Evolutionary conservation across 169 alveolate genomes (phyloP).

Genomic region (Pseudocohnilembus persalinus): DNA sequence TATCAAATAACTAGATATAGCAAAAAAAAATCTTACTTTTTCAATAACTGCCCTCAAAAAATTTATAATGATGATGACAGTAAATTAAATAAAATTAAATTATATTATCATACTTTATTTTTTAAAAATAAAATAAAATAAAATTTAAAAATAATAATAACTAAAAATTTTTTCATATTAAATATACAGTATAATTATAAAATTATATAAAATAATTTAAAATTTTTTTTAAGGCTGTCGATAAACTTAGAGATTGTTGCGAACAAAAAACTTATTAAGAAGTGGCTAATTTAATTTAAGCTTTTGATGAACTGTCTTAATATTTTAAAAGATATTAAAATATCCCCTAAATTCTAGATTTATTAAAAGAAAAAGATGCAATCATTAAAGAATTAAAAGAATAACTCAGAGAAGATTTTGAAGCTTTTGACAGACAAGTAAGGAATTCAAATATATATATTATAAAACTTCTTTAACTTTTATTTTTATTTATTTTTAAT

Average conservation of each 20-base stretch:
- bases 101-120: background rate
- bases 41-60: constrained; percentile 72
- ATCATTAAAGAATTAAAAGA: constrained; percentile 58
- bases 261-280: constrained; percentile 54
- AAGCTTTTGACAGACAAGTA: constrained; percentile 16
- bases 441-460: too few relatives aligned
- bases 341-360: constrained; percentile 53
- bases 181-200: constrained; percentile 1
- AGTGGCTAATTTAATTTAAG: constrained; percentile 63
- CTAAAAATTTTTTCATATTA: background rate
- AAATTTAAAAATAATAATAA: too few relatives aligned
- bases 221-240: constrained; percentile 6
- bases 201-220: background rate
- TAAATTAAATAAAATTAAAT: constrained; percentile 45
- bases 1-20: constrained; percentile 67
- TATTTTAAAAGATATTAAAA: constrained; percentile 59
- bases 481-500: too few relatives aligned
- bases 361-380: constrained; percentile 63
- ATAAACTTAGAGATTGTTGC: constrained; percentile 56
- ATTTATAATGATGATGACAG: constrained; percentile 68
- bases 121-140: constrained; percentile 6
- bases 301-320: constrained; percentile 60
- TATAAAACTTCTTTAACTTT: too few relatives aligned
- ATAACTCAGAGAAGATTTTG: constrained; percentile 66
- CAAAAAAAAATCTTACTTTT: constrained; percentile 72